These are phyloP conservation scores for Phaeolepiota aurea DNA, from an alignment of 768 basidiomycete genomes.

Conservation along the genomic window DNA sequence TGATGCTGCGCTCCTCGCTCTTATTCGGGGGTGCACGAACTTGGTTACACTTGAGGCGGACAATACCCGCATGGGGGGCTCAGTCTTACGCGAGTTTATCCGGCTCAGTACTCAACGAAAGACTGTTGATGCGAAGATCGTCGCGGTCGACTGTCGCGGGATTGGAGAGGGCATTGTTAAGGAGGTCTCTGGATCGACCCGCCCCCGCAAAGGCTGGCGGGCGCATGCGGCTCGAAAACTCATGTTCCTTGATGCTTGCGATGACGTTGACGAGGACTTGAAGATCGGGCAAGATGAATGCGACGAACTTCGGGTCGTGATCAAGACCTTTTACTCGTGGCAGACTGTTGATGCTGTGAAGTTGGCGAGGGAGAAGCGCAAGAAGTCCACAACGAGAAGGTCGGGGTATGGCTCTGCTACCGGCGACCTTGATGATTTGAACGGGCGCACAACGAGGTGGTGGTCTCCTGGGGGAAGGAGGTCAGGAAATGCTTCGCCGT, in stretches of 20 bases:
- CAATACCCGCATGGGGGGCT: conserved; percentile 61
- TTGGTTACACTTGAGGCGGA: conserved; percentile 72
- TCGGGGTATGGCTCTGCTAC: conserved; percentile 28
- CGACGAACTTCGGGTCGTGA: conserved; percentile 58
- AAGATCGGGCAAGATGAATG: conserved; percentile 77
- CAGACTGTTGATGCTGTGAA: conserved; percentile 77
- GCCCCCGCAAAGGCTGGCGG: conserved; percentile 70
- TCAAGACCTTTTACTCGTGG: conserved; percentile 85
- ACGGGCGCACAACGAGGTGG: conserved; percentile 29
- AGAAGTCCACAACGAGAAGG: conserved; percentile 40
- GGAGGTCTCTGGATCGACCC: conserved; percentile 48
- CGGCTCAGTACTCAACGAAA: conserved; percentile 39
- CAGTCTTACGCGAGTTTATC: conserved; percentile 63
- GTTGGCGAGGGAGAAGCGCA: conserved; percentile 55
- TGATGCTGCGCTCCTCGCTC: conserved; percentile 51
- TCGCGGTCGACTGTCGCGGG: conserved; percentile 70
- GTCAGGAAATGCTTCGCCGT: conserved; percentile 44
- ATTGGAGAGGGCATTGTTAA: conserved; percentile 55
- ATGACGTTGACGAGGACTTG: conserved; percentile 52
- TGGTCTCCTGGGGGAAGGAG: conserved; percentile 47
- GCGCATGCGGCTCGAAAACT: conserved; percentile 66
- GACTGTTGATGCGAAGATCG: conserved; percentile 43
- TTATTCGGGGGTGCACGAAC: conserved; percentile 56
- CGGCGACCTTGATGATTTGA: conserved; percentile 18
- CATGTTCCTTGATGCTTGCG: conserved; percentile 61